Percentiles rank a stretch among this genome's conserved stretches.
Conservation (phyloP, 768 basidiomycete species). For the Serendipita sp. region DNA sequence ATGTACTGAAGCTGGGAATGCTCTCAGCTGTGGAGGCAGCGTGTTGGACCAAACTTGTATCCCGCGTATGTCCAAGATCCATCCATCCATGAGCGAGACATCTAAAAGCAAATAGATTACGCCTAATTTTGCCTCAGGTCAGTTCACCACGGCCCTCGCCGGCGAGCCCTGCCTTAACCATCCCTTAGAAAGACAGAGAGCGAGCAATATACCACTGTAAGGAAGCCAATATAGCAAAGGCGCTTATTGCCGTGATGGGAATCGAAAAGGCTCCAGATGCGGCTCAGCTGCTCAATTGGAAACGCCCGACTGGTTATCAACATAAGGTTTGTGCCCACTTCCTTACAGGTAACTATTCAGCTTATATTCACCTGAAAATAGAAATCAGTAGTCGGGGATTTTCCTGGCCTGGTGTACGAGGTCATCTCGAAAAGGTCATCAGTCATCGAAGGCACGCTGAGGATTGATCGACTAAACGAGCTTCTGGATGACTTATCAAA, state of each 20-base stretch:
- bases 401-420: conserved; percentile 72
- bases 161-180: background rate
- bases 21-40: conserved; percentile 62
- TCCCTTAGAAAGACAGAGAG: conserved; percentile 72
- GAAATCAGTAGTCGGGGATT: conserved; percentile 67
- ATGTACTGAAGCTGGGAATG: conserved; percentile 10
- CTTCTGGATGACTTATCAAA: conserved; percentile 62
- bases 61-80: conserved; percentile 33
- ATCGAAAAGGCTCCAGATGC: conserved; percentile 72
- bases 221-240: conserved; percentile 85
- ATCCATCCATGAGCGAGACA: background rate
- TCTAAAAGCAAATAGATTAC: conserved; percentile 22
- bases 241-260: conserved; percentile 78
- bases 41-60: conserved; percentile 77
- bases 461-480: conserved; percentile 71
- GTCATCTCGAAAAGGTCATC: conserved; percentile 75
- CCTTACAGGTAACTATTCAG: background rate
- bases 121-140: conserved; percentile 75
- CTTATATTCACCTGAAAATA: background rate
- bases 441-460: conserved; percentile 52
- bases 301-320: conserved; percentile 42
- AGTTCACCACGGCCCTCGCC: conserved; percentile 21
- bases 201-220: conserved; percentile 87
- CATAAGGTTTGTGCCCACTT: conserved; percentile 32
- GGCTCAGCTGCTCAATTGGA: conserved; percentile 77